Evolutionary conservation across 306 rosid genomes (phyloP).

Genomic region (Rosa rugosa): DNA sequence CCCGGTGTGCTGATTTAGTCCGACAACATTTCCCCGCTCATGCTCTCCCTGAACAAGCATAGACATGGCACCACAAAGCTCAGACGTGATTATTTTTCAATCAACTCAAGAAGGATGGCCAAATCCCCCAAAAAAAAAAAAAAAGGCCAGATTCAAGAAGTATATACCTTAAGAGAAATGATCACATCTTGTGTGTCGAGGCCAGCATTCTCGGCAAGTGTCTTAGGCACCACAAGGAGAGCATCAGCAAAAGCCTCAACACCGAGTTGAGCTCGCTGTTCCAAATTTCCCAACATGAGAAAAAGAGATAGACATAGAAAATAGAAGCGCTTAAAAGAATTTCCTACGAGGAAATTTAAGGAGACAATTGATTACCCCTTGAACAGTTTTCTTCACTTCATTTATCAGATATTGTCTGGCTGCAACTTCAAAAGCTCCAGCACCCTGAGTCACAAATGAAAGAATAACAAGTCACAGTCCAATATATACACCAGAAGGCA

Average conservation of each 20-base stretch:
- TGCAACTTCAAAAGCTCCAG: conserved; percentile 98
- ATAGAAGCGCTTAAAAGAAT: not conserved
- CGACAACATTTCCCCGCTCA: conserved; percentile 76
- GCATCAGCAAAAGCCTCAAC: conserved; percentile 96
- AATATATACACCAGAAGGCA: not conserved
- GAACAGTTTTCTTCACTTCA: conserved; percentile 87
- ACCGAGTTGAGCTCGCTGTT: conserved; percentile 98
- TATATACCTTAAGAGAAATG: conserved; percentile 69
- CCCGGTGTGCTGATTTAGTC: conserved; percentile 82
- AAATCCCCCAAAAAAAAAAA: not conserved
- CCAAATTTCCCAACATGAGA: conserved; percentile 28
- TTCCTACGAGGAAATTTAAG: not conserved
- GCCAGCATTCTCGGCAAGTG: conserved; percentile 95
- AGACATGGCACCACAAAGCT: conserved; percentile 16
- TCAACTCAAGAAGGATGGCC: not conserved
- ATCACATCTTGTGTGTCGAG: conserved; percentile 94
- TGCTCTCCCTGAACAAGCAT: conserved; percentile 77
- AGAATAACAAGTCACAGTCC: not conserved
- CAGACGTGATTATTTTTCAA: not conserved
- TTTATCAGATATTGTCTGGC: conserved; percentile 77
- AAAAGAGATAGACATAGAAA: not conserved
- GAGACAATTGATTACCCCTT: conserved; percentile 72
- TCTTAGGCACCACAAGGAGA: conserved; percentile 95
- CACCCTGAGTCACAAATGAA: conserved; percentile 57
- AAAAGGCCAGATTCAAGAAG: not conserved